Conservation (phyloP, 2,329 filamentous ascomycete species). For the Cucurbitaria berberidis region DNA sequence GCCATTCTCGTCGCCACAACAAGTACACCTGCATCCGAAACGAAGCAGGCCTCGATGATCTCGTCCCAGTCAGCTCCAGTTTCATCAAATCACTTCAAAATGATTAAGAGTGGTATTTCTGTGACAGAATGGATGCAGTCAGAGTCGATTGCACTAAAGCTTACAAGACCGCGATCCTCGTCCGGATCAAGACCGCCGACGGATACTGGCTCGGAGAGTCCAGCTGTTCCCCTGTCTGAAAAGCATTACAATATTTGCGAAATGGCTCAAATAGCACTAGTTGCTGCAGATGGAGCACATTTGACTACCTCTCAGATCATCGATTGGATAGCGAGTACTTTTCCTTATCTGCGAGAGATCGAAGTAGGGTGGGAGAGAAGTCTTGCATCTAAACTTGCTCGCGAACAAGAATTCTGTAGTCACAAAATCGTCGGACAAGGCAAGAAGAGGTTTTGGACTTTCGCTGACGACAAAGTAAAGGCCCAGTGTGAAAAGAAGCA, state of each 20-base stretch:
- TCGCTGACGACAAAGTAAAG: background rate
- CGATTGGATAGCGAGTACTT: slow-evolving; percentile 15
- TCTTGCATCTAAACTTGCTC: slow-evolving; percentile 16
- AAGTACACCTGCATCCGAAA: background rate
- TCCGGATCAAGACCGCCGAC: background rate
- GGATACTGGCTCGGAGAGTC: background rate
- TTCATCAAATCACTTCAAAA: background rate
- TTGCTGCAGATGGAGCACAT: slow-evolving; percentile 12
- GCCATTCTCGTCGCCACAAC: background rate
- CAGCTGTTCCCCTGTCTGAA: background rate
- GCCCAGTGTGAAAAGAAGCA: slow-evolving; percentile 3
- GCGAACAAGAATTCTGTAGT: slow-evolving; percentile 15
- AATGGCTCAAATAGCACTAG: slow-evolving; percentile 19
- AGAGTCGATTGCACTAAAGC: background rate
- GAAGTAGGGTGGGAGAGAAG: slow-evolving; percentile 21
- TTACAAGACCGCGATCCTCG: background rate
- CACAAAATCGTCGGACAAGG: background rate
- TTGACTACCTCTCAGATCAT: slow-evolving; percentile 15
- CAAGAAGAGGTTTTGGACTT: background rate
- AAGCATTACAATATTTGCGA: slow-evolving; percentile 9
- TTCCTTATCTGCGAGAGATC: slow-evolving; percentile 15
- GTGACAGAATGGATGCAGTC: background rate
- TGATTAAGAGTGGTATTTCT: background rate
- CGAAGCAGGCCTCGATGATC: background rate
- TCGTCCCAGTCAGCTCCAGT: slow-evolving; percentile 9